Evolutionary conservation across 2,329 filamentous ascomycete genomes (phyloP).

Genomic region (Parastagonospora avenae): DNA sequence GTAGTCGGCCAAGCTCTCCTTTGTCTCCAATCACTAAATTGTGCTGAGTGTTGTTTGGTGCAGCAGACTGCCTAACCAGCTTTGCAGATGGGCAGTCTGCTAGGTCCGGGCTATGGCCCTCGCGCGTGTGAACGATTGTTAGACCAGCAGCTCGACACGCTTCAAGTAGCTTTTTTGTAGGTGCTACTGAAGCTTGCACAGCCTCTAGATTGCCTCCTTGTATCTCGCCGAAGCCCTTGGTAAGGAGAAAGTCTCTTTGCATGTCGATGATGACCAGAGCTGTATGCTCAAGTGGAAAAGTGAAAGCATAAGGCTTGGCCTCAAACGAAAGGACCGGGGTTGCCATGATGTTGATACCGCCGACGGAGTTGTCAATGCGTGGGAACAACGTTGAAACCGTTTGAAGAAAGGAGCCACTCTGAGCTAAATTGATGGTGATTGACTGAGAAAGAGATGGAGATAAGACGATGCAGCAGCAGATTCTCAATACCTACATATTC

Average conservation of each 20-base stretch:
- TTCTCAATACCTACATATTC: constrained; percentile 1
- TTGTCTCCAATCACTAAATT: constrained; percentile 58
- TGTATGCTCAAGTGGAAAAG: constrained; percentile 53
- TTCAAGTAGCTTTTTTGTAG: constrained; percentile 50
- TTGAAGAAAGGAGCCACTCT: not conserved
- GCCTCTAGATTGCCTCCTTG: constrained; percentile 53
- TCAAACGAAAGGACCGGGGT: constrained; percentile 29
- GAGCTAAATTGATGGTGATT: not conserved
- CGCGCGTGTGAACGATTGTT: constrained; percentile 56
- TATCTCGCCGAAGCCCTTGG: constrained; percentile 58
- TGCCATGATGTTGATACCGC: constrained; percentile 10
- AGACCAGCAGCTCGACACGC: constrained; percentile 51
- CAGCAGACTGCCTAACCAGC: constrained; percentile 54
- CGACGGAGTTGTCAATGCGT: not conserved
- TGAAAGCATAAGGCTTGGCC: constrained; percentile 55
- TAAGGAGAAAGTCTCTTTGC: constrained; percentile 59
- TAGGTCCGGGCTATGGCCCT: constrained; percentile 58
- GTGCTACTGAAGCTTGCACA: constrained; percentile 47
- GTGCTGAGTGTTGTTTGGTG: constrained; percentile 53
- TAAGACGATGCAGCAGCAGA: not conserved
- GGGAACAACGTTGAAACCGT: constrained; percentile 3
- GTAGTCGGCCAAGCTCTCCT: constrained; percentile 59
- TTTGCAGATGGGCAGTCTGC: constrained; percentile 60
- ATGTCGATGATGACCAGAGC: constrained; percentile 59
- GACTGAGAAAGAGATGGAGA: not conserved